These are phyloP conservation scores for Xylaria polymorpha DNA, from an alignment of 2,329 filamentous ascomycete genomes.

Conservation along the genomic window DNA sequence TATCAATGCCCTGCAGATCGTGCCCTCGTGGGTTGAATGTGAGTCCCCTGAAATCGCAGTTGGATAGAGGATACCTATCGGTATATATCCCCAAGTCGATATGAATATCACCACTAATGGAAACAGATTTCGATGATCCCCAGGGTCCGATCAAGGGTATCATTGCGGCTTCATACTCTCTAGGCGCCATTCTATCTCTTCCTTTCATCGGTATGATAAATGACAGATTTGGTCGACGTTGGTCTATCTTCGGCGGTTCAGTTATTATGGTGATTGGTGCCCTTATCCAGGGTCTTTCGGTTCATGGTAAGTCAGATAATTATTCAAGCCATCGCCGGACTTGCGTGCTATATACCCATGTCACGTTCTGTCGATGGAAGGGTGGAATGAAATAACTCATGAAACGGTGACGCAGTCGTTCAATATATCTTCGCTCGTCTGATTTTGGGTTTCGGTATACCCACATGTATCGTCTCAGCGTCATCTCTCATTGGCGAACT, in stretches of 20 bases:
- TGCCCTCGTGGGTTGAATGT: slow-evolving; percentile 53
- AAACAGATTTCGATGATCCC: slow-evolving; percentile 58
- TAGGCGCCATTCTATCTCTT: slow-evolving; percentile 68
- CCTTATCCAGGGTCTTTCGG: slow-evolving; percentile 64
- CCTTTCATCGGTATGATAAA: slow-evolving; percentile 68
- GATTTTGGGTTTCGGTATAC: slow-evolving; percentile 70
- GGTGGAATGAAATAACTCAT: not conserved
- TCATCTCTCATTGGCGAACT: slow-evolving; percentile 70
- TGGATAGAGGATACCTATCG: not conserved
- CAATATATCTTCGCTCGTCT: slow-evolving; percentile 72
- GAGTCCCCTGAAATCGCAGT: slow-evolving; percentile 34
- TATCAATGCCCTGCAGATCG: slow-evolving; percentile 59
- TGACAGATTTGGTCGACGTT: slow-evolving; percentile 65
- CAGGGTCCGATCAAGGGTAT: slow-evolving; percentile 62
- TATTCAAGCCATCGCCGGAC: not conserved
- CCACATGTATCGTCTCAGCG: slow-evolving; percentile 68
- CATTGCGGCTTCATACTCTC: slow-evolving; percentile 68
- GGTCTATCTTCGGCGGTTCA: slow-evolving; percentile 67
- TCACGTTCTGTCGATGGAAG: not conserved
- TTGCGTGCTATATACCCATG: not conserved
- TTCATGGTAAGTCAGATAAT: slow-evolving; percentile 55
- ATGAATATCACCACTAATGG: not conserved
- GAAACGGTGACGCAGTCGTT: slow-evolving; percentile 40
- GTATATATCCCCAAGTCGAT: not conserved
- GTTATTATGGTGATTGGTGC: slow-evolving; percentile 65